Percentiles rank a stretch among this genome's conserved stretches.
Evolutionary conservation across 163 green algal species (phyloP).

Genomic region (Coccomyxa subellipsoidea): DNA sequence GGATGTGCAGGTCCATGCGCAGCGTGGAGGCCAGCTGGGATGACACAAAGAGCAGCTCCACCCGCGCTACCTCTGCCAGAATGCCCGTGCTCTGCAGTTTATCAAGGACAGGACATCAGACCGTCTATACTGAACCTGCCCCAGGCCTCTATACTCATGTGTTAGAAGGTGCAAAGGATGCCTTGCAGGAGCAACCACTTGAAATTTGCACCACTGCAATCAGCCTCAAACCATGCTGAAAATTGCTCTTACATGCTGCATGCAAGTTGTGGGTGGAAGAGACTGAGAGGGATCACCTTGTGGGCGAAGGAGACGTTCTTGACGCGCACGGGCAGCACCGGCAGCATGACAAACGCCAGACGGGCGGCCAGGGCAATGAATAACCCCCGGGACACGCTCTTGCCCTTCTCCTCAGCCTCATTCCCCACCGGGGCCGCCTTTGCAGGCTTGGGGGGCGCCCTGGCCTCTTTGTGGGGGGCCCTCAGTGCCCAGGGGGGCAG

Average conservation of each 20-base stretch:
- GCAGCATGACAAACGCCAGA: constrained; percentile 17
- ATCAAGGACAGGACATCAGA: too few species aligned
- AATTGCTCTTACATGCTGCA: neutral
- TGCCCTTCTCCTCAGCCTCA: neutral
- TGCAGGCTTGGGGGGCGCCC: neutral
- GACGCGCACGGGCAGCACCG: constrained; percentile 26
- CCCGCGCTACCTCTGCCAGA: neutral
- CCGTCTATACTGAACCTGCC: too few species aligned
- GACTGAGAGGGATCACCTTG: neutral
- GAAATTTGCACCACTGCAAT: too few species aligned
- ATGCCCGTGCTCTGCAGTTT: constrained; percentile 12
- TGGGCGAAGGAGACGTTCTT: constrained; percentile 21
- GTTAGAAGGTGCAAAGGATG: too few species aligned
- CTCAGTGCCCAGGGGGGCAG: neutral
- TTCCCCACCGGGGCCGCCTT: neutral
- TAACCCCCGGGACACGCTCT: neutral
- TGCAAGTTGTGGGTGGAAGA: neutral
- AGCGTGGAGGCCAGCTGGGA: constrained; percentile 17
- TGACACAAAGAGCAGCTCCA: constrained; percentile 22
- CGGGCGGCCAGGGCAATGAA: neutral
- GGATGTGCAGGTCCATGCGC: neutral
- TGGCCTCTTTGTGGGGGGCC: neutral
- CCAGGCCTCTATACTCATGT: too few species aligned
- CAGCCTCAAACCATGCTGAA: too few species aligned
- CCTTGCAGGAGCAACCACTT: too few species aligned